Conservation (phyloP, 371 early-diverging fungal genomes). For the Saksenaea oblongispora region DNA sequence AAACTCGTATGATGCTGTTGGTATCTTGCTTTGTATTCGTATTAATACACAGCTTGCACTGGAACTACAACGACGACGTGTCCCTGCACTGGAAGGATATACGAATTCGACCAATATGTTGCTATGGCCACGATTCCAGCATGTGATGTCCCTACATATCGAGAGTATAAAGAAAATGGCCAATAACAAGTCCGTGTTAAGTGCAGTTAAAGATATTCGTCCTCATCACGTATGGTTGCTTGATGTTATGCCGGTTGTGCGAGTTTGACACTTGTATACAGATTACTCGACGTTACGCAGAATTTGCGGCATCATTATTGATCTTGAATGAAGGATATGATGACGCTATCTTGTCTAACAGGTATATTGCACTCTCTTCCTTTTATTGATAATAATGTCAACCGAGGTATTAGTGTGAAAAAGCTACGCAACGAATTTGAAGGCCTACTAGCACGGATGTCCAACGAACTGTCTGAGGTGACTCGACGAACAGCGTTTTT, state of each 20-base stretch:
- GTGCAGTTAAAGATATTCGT: slow-evolving; percentile 70
- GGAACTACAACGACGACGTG: slow-evolving; percentile 78
- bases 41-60: slow-evolving; percentile 80
- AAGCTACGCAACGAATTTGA: slow-evolving; percentile 82
- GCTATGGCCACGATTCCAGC: slow-evolving; percentile 92
- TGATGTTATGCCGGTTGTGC: neutral
- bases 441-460: slow-evolving; percentile 66
- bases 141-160: slow-evolving; percentile 84
- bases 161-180: slow-evolving; percentile 80
- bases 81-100: slow-evolving; percentile 82
- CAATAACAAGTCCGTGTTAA: slow-evolving; percentile 52
- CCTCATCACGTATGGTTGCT: slow-evolving; percentile 75
- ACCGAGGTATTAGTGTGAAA: slow-evolving; percentile 50
- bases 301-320: slow-evolving; percentile 86
- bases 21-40: slow-evolving; percentile 84
- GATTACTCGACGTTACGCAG: slow-evolving; percentile 80
- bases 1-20: slow-evolving; percentile 84
- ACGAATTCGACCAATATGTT: slow-evolving; percentile 85
- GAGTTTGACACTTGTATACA: slow-evolving; percentile 14
- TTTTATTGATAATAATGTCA: neutral
- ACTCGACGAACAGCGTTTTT: slow-evolving; percentile 75
- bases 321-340: slow-evolving; percentile 84
- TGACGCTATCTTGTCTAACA: slow-evolving; percentile 76
- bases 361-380: slow-evolving; percentile 42
- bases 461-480: slow-evolving; percentile 69